Evolutionary conservation across 106 monocot genomes (phyloP), one percentile per base, ranked within the genome.

Genomic region (Phalaenopsis aphrodite): DNA sequence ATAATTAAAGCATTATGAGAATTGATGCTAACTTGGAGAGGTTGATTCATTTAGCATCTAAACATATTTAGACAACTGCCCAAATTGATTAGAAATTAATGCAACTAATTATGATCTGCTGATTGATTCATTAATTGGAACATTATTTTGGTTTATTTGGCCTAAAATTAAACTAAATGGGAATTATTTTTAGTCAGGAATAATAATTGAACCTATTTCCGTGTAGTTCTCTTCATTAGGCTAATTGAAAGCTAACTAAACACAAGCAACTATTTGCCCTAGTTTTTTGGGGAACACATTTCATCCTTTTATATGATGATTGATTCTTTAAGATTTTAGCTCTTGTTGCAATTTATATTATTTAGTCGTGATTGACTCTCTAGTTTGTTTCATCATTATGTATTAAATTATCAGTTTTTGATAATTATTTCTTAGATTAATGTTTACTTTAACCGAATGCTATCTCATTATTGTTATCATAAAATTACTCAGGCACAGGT

Each of bases 401-500:
- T 37, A 36, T 69, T 69, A 38, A 39, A 38, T 38, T 69, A 39
- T 61, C 8, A 61, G 4, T 61, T 61, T 56, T 61, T 61, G 7
- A 69, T 15, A 39, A 38, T 4, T 36, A 69, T 39, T 69, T 69
- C 2, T 39, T 21, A 15, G 61, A 61, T 21, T 61, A 21, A 21
- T 3, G 52, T 52, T 52, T 52, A 12, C 12, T 52, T 37, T 37
- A 41, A 14, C 23, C 30, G 3, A 77, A 23, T 21, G 52, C 10
- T 77, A 58, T 18, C 78, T 78, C 36, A 58, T 57, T 12, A 37
- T 49, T 41, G 5, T 45, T 79, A 11, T 52, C 48, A 38, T 21
- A 41, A 80, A 78, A 82, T 52, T 15, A 38, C 4, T 75, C 74
- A 99, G 98, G 98, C 77, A 99, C 98, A n/a, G 98, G 98, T 19